Conservation (phyloP, 2,329 filamentous ascomycete genomes). For the Aspergillus persii region DNA sequence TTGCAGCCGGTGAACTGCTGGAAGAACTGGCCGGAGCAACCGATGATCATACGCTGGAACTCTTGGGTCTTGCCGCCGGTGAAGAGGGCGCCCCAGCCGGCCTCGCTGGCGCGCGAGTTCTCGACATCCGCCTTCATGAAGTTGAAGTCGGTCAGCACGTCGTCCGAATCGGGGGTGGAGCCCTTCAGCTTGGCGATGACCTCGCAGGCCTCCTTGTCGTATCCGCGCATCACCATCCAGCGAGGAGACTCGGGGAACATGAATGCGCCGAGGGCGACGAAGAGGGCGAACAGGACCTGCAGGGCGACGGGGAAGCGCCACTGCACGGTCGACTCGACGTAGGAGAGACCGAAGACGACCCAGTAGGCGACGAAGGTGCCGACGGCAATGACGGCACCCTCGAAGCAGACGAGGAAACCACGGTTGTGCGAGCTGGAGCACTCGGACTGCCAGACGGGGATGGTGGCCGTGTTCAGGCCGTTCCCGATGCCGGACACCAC, state of each 20-base stretch:
- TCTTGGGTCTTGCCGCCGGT: constrained; percentile 32
- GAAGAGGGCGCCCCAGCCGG: constrained; percentile 26
- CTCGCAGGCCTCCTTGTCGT: constrained; percentile 45
- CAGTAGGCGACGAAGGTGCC: constrained; percentile 37
- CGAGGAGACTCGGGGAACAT: constrained; percentile 53
- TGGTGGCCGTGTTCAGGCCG: constrained; percentile 39
- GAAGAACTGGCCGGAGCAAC: constrained; percentile 34
- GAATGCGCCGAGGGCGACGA: constrained; percentile 19
- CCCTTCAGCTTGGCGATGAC: constrained; percentile 43
- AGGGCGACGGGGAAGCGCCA: constrained; percentile 50
- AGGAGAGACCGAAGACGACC: constrained; percentile 35
- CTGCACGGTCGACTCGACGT: constrained; percentile 30
- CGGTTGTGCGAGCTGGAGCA: constrained; percentile 32
- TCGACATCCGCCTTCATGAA: constrained; percentile 48
- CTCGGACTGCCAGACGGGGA: constrained; percentile 42
- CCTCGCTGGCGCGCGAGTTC: constrained; percentile 31
- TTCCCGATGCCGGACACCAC: constrained; percentile 40
- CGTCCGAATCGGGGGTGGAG: constrained; percentile 34
- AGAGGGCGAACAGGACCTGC: constrained; percentile 44
- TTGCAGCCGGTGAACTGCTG: constrained; percentile 49
- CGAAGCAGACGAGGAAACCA: constrained; percentile 35
- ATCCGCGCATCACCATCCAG: constrained; percentile 53
- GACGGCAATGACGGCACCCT: constrained; percentile 33
- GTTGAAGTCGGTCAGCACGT: constrained; percentile 27
- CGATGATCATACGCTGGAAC: constrained; percentile 30